Base-by-base conservation (phyloP, 148 eudicot species). In the Mesembryanthemum crystallinum region DNA sequence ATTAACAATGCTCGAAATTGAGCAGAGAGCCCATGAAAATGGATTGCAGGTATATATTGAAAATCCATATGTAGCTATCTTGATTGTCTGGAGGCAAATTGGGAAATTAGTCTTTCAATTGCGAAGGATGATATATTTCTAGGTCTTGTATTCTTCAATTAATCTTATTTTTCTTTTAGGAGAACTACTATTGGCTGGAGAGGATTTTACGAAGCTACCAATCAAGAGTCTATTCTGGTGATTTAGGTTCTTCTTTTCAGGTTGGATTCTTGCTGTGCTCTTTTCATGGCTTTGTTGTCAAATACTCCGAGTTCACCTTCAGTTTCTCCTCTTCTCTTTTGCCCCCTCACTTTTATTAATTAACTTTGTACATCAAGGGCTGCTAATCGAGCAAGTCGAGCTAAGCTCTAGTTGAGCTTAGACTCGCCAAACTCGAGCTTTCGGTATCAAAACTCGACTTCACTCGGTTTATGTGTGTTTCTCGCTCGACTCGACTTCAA, bases 11-110 rank as follows among this genome's bases (percentile, higher is more conserved):
- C 94, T 93, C 80, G 96, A 91, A 78, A 89, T 91, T 64, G 96
- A 91, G 78, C 96, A 86, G 70, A 87, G 96, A 78, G 89, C 92
- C 64, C 91, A 91, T 85, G 96, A 91, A 80, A 89, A 91, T 86
- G 96, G 96, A 79, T 75, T 89, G 79, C 98, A 93, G 92, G 96
- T 88, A 35, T 35, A 1, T 75, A 45, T 74, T 5, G 49, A 25
- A 35, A 15, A 59, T 47, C 66, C 42, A 45, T 11, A 60, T 51
- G 66, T 33, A 1, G 8, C 7, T 42, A 47, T 71, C 43, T 35
- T 76, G 63, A 39, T 32, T 55, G 57, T 24, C 21, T 58, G 51
- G 66, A 32, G 25, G 49, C 43, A 60, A 60, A 24, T 62, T 28
- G 35, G 59, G 59, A 2, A 52, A 27, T n/a, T 23, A 35, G 69